phyloP scores from a whole-genome alignment of 768 basidiomycete genomes.

The Tricholoma matsutake region DNA sequence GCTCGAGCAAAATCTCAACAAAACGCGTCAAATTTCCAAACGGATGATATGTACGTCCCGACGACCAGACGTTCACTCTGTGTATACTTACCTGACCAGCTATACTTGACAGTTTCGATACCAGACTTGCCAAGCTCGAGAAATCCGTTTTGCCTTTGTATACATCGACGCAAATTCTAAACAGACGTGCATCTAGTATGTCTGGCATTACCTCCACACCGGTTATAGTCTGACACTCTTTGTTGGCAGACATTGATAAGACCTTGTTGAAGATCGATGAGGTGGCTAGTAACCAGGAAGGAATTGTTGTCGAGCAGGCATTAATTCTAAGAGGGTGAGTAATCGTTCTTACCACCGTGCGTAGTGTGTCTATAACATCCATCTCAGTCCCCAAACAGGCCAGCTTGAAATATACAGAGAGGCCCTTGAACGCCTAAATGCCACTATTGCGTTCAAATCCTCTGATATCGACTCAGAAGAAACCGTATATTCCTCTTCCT shows the following conservation, averaged over 20 bases:
- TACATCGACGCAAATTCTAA: conserved; percentile 71
- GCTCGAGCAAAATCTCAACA: conserved; percentile 87
- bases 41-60: conserved; percentile 73
- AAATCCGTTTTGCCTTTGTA: conserved; percentile 86
- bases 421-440: conserved; percentile 74
- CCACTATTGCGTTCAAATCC: conserved; percentile 73
- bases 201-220: conserved; percentile 6
- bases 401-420: conserved; percentile 67
- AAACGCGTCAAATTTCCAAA: conserved; percentile 81
- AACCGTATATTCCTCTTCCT: conserved; percentile 36
- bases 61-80: conserved; percentile 3
- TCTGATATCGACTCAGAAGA: conserved; percentile 53
- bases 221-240: neutral
- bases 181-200: conserved; percentile 69
- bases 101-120: conserved; percentile 81
- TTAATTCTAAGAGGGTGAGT: conserved; percentile 74
- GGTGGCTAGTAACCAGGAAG: conserved; percentile 70
- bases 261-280: conserved; percentile 78
- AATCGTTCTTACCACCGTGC: neutral
- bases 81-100: conserved; percentile 45
- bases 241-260: conserved; percentile 68
- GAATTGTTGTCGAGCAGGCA: conserved; percentile 74
- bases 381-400: conserved; percentile 63
- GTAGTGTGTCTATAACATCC: conserved; percentile 1
- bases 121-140: conserved; percentile 76